phyloP scores from a whole-genome alignment of 495 filamentous ascomycete genomes.

The Hyphodiscus hymeniophilus region DNA sequence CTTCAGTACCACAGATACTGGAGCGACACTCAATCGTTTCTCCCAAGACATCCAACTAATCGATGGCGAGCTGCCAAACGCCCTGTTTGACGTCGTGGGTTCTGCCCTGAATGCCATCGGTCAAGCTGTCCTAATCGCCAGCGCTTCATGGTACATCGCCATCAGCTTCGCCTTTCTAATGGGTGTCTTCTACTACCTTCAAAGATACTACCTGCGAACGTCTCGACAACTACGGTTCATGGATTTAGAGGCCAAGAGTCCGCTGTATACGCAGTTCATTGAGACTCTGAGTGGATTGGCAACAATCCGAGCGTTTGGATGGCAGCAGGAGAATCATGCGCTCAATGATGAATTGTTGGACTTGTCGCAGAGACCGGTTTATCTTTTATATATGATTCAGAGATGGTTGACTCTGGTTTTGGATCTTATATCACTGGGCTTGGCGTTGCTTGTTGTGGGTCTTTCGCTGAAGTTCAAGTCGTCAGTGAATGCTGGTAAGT shows the following conservation, averaged over 20 bases:
- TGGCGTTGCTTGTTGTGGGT: neutral
- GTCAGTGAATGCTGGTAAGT: too few species aligned
- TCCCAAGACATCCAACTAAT: conserved; percentile 28
- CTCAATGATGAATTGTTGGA: conserved; percentile 37
- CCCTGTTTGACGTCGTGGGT: conserved; percentile 8
- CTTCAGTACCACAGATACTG: conserved; percentile 21
- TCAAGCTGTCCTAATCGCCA: conserved; percentile 9
- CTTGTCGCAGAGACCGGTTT: conserved; percentile 45
- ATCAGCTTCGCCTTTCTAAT: conserved; percentile 13
- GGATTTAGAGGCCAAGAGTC: conserved; percentile 50
- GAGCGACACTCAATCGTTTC: conserved; percentile 25
- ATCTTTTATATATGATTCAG: conserved; percentile 36
- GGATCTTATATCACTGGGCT: conserved; percentile 39
- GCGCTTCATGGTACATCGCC: conserved; percentile 19
- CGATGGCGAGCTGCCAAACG: conserved; percentile 17
- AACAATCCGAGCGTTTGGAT: conserved; percentile 36
- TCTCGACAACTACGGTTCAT: conserved; percentile 56
- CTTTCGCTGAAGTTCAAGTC: conserved; percentile 3
- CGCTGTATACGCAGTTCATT: conserved; percentile 47
- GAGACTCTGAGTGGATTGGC: conserved; percentile 36
- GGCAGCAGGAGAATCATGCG: conserved; percentile 22
- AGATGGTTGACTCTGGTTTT: conserved; percentile 30
- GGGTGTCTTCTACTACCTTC: conserved; percentile 27
- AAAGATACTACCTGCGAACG: conserved; percentile 55
- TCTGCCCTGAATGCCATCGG: conserved; percentile 15